Conservation (phyloP, 2,329 filamentous ascomycete species). For the Podosphaera fusca region DNA sequence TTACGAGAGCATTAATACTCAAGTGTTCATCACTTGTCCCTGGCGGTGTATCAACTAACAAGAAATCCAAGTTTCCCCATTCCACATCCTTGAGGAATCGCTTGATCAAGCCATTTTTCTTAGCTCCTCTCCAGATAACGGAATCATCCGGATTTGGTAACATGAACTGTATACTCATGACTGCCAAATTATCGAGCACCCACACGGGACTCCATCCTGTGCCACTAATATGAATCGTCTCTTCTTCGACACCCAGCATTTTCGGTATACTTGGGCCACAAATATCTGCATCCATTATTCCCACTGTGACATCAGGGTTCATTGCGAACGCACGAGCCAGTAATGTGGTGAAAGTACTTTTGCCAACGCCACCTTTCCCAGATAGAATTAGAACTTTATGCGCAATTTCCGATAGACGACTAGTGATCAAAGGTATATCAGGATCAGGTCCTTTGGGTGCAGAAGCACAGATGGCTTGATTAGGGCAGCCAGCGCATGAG, state of each 20-base stretch:
- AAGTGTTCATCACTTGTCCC: conserved; percentile 92
- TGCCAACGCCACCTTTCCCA: conserved; percentile 91
- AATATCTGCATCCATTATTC: conserved; percentile 96
- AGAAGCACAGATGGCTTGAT: conserved; percentile 84
- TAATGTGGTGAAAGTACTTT: conserved; percentile 78
- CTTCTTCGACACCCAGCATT: conserved; percentile 92
- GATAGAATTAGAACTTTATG: conserved; percentile 84
- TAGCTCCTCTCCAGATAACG: conserved; percentile 90
- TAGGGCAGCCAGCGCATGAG: conserved; percentile 84
- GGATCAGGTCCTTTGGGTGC: conserved; percentile 90
- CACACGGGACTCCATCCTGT: conserved; percentile 89
- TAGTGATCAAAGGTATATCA: conserved; percentile 71
- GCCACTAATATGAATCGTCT: conserved; percentile 78
- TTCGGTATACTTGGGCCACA: conserved; percentile 91
- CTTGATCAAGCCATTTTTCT: conserved; percentile 98
- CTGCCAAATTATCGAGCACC: conserved; percentile 79
- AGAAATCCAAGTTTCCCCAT: conserved; percentile 84
- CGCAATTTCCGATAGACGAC: conserved; percentile 55
- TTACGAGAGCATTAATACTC: conserved; percentile 76
- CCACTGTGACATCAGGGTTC: conserved; percentile 57
- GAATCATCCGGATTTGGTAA: conserved; percentile 81
- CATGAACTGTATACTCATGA: conserved; percentile 99
- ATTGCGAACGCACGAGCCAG: conserved; percentile 74
- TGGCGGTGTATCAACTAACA: conserved; percentile 86
- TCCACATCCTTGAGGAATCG: conserved; percentile 94